Percentiles rank a stretch among this genome's conserved stretches.
Evolutionary conservation across 2,329 filamentous ascomycete species (phyloP).

Genomic region (Paracoccidioides brasiliensis): DNA sequence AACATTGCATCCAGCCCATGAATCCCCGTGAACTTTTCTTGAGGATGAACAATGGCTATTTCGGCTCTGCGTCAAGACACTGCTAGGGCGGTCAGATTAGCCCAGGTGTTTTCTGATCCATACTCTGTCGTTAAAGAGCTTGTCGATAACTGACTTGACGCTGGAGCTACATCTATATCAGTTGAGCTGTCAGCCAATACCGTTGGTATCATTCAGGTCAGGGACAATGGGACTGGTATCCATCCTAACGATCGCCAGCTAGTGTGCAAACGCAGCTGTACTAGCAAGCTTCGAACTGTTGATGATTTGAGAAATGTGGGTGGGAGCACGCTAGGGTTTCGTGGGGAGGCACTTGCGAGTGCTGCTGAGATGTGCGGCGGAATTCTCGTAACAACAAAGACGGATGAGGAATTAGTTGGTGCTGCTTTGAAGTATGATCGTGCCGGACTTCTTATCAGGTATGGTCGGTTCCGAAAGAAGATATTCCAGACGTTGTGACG

Average conservation of each 20-base stretch:
- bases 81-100: conserved; percentile 42
- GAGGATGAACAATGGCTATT: conserved; percentile 31
- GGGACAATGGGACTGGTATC: conserved; percentile 52
- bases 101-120: conserved; percentile 44
- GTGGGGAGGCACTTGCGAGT: conserved; percentile 52
- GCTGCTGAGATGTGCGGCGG: conserved; percentile 44
- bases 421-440: conserved; percentile 38
- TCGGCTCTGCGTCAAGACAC: conserved; percentile 29
- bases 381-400: conserved; percentile 42
- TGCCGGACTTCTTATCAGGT: conserved; percentile 38
- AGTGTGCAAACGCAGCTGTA: conserved; percentile 46
- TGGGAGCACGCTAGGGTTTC: conserved; percentile 47
- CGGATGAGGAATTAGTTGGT: conserved; percentile 44
- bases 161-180: conserved; percentile 42
- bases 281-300: conserved; percentile 49
- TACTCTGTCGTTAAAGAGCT: conserved; percentile 51
- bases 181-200: conserved; percentile 48
- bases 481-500: conserved; percentile 11
- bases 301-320: conserved; percentile 44
- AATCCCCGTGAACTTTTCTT: not conserved
- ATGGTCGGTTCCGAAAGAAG: conserved; percentile 6
- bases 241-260: conserved; percentile 40
- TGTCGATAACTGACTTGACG: conserved; percentile 55
- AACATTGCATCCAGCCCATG: not conserved
- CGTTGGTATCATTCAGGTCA: conserved; percentile 49